Evolutionary conservation across 2,329 filamentous ascomycete genomes (phyloP).

Genomic region (Ascochyta pisi): DNA sequence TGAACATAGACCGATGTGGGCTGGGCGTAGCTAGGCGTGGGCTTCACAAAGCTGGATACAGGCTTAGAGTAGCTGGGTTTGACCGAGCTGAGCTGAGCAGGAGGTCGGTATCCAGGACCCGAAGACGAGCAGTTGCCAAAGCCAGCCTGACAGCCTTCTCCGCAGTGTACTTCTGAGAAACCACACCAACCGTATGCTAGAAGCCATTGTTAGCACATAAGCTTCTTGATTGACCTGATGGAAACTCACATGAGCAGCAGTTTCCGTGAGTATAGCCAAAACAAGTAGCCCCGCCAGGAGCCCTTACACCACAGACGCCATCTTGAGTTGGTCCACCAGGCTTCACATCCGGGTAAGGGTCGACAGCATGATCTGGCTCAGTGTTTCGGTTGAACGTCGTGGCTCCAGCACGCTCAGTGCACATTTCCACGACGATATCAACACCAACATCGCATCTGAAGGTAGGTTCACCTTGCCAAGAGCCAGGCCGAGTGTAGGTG

Average conservation of each 20-base stretch:
- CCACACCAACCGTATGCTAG: conserved; percentile 12
- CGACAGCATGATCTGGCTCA: not conserved
- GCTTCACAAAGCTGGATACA: not conserved
- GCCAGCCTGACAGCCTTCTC: conserved; percentile 6
- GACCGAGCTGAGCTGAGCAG: not conserved
- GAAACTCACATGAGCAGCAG: conserved; percentile 19
- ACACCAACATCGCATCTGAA: conserved; percentile 23
- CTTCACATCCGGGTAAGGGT: not conserved
- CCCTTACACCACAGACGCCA: conserved; percentile 15
- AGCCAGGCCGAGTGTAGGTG: conserved; percentile 24
- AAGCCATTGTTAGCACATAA: not conserved
- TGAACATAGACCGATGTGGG: not conserved
- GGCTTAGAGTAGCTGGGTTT: not conserved
- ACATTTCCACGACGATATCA: conserved; percentile 30
- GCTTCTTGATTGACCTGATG: not conserved
- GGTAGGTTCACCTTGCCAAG: conserved; percentile 27
- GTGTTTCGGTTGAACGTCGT: conserved; percentile 8
- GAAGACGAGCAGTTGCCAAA: conserved; percentile 7
- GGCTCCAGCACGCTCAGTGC: conserved; percentile 19
- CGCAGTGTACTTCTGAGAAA: conserved; percentile 9
- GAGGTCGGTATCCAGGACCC: not conserved
- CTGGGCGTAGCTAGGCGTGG: not conserved
- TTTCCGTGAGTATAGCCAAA: conserved; percentile 9
- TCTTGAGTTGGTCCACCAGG: not conserved
- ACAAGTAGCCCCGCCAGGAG: conserved; percentile 5